These are phyloP conservation scores for Iberis amara DNA, from an alignment of 441 rosid species.

Conservation along the genomic window DNA sequence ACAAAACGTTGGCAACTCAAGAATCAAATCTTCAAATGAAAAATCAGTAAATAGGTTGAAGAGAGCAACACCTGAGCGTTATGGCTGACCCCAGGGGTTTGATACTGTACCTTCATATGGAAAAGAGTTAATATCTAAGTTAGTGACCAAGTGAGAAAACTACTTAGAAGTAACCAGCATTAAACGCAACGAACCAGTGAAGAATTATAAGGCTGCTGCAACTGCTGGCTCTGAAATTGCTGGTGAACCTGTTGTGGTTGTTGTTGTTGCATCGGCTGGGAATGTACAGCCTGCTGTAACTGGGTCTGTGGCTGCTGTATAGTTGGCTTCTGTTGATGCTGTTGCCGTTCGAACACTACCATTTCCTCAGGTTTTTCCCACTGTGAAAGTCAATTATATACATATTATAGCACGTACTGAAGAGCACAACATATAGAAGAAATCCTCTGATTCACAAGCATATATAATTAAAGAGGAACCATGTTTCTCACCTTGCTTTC, in stretches of 20 bases:
- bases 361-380: slow-evolving; percentile 98
- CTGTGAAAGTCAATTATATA: slow-evolving; percentile 32
- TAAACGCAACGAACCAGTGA: slow-evolving; percentile 46
- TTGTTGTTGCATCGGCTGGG: slow-evolving; percentile 51
- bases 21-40: slow-evolving; percentile 1
- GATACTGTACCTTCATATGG: slow-evolving; percentile 43
- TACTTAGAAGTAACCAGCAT: slow-evolving; percentile 5
- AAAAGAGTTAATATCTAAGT: slow-evolving; percentile 26
- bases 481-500: slow-evolving; percentile 79
- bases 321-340: slow-evolving; percentile 45
- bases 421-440: neutral
- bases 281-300: slow-evolving; percentile 39
- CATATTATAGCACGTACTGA: slow-evolving; percentile 17
- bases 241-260: slow-evolving; percentile 64
- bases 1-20: slow-evolving; percentile 2
- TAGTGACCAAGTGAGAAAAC: slow-evolving; percentile 18
- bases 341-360: slow-evolving; percentile 42
- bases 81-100: slow-evolving; percentile 47
- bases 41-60: slow-evolving; percentile 2
- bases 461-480: slow-evolving; percentile 3
- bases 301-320: slow-evolving; percentile 56
- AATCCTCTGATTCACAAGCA: slow-evolving; percentile 5
- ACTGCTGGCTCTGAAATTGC: slow-evolving; percentile 57
- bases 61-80: slow-evolving; percentile 50
- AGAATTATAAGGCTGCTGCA: slow-evolving; percentile 51